Evolutionary conservation across 805 yeast species (phyloP).

Genomic region (Hemisphaericaspora nanyangensis): DNA sequence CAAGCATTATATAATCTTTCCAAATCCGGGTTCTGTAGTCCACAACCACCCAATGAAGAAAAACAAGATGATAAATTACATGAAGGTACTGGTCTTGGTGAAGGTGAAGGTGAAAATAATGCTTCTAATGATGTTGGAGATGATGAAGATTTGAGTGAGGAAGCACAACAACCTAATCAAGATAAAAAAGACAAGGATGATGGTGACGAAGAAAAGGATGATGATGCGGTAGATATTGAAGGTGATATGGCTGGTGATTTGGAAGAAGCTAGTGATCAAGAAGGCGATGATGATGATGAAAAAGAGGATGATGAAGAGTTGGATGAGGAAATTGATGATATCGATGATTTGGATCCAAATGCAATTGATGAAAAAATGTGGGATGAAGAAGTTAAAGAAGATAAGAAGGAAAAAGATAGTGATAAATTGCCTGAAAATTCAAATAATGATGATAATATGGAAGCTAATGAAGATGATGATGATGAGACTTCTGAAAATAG

Average conservation of each 20-base stretch:
- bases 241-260: conserved; percentile 96
- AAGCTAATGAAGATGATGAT: conserved; percentile 43
- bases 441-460: conserved; percentile 48
- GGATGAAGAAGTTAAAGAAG: conserved; percentile 85
- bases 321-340: conserved; percentile 86
- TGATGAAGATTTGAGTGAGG: conserved; percentile 83
- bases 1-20: conserved; percentile 57
- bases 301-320: conserved; percentile 56
- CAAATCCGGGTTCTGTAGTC: conserved; percentile 87
- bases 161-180: conserved; percentile 72
- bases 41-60: conserved; percentile 69
- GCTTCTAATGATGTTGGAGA: conserved; percentile 84
- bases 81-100: conserved; percentile 91
- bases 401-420: conserved; percentile 76
- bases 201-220: conserved; percentile 66
- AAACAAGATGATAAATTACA: conserved; percentile 57
- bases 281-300: conserved; percentile 52
- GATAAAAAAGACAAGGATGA: conserved; percentile 60
- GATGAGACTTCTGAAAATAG: conserved; percentile 28
- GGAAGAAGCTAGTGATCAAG: conserved; percentile 75
- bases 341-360: conserved; percentile 88
- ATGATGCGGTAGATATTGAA: conserved; percentile 89
- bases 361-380: conserved; percentile 97
- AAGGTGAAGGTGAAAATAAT: conserved; percentile 83
- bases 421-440: conserved; percentile 63